Conservation (phyloP, 108 stramenopile species). For the Cylindrotheca closterium region DNA sequence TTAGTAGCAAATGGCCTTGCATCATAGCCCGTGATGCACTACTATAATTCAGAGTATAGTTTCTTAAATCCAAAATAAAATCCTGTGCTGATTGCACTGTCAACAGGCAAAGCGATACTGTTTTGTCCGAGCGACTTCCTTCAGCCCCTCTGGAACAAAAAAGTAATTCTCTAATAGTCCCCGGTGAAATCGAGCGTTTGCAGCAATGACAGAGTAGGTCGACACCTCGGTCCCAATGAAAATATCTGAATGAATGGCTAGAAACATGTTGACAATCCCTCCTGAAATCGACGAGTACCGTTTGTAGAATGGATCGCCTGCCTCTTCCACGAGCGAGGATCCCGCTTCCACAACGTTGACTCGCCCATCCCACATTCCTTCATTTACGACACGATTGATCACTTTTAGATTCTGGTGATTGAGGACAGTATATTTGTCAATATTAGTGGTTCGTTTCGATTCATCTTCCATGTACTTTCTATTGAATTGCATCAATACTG, state of each 20-base stretch:
- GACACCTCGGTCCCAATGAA: constrained; percentile 41
- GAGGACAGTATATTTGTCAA: not conserved
- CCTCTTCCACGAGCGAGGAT: too few relatives aligned
- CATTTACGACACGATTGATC: constrained; percentile 12
- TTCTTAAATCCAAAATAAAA: too few relatives aligned
- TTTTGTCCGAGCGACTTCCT: too few relatives aligned
- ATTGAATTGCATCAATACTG: constrained; percentile 30
- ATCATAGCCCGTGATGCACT: too few relatives aligned
- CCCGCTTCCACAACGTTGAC: constrained; percentile 21
- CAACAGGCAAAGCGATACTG: too few relatives aligned
- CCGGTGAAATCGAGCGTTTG: constrained; percentile 29
- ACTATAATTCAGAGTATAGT: too few relatives aligned
- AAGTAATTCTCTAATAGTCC: constrained; percentile 11
- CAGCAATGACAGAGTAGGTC: constrained; percentile 24
- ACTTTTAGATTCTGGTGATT: constrained; percentile 28
- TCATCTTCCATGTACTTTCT: constrained; percentile 25
- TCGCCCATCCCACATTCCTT: constrained; percentile 33
- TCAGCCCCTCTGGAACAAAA: constrained; percentile 27
- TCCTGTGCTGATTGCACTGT: too few relatives aligned
- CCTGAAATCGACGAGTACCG: constrained; percentile 24
- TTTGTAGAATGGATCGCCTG: too few relatives aligned
- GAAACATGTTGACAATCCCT: constrained; percentile 29
- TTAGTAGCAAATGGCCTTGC: too few relatives aligned
- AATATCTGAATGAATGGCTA: constrained; percentile 19
- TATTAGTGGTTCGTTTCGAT: not conserved